Base-by-base conservation (phyloP, 208 protist species). In the Leishmania braziliensis region DNA sequence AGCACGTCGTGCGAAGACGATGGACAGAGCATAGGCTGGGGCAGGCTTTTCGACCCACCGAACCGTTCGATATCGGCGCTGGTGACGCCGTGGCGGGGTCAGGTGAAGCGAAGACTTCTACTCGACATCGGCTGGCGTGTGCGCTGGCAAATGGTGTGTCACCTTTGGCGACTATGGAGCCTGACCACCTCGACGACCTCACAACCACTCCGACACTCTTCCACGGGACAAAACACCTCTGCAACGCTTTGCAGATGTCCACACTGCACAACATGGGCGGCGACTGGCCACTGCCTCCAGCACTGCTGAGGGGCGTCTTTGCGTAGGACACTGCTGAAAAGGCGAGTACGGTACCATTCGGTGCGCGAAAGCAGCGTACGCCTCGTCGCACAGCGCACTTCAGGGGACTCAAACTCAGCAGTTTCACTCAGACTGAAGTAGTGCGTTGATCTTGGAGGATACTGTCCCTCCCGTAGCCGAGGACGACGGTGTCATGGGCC, bases 31-130 rank as follows among this genome's bases (percentile, higher is more conserved):
- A 74, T 36, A 26, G 58, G 1, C 4, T 86, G 0, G 80, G 82
- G 5, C 75, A 85, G 51, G 72, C 79, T 14, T 88, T 91, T 58
- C 81, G 88, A 18, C 82, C 84, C 14, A 71, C 82, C n/a, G 77
- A 79, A 18, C 80, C 84, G 0, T 20, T 14, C 0, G 16, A 65
- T 63, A 39, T n/a, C 66, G 12, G 23, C 4, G 71, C n/a, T 9
- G 50, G 36, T n/a, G 50, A n/a, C 14, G 46, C 71, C 12, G 26
- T 50, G 50, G 23, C n/a, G 6, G 10, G 6, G 6, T 2, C 18
- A 39, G 46, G 18, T 29, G 16, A 0, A 6, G 0, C 9, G 46
- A 51, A 50, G 9, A 43, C 12, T 0, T 26, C 23, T 26, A n/a
- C 80, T 43, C 60, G 16, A 0, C 53, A 77, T 46, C 75, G 76